Evolutionary conservation across 1,284 basidiomycete genomes (phyloP).

Genomic region (Ganoderma meredithae): DNA sequence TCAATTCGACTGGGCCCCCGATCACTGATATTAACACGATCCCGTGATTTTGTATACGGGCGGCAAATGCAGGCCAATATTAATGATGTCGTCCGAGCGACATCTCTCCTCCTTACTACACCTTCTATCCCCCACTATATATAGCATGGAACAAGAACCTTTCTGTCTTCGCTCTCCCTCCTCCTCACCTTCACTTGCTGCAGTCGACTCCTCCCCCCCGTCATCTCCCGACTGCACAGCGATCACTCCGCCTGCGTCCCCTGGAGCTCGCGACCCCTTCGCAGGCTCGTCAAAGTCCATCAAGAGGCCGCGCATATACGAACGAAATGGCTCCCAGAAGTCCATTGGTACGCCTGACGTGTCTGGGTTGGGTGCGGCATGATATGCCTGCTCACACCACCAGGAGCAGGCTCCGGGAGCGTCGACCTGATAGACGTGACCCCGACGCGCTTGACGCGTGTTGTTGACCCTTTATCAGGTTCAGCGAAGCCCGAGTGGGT

Average conservation of each 20-base stretch:
- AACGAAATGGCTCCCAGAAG: conserved; percentile 17
- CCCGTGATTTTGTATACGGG: too few species aligned
- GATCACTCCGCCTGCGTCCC: conserved; percentile 36
- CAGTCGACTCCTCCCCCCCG: conserved; percentile 30
- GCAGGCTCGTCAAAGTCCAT: conserved; percentile 40
- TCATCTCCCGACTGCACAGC: conserved; percentile 23
- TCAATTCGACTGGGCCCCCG: too few species aligned
- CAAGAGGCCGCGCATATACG: conserved; percentile 36
- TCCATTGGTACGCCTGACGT: conserved; percentile 13
- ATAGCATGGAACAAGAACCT: not conserved
- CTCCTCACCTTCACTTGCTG: conserved; percentile 24
- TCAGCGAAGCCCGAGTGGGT: conserved; percentile 33
- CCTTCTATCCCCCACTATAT: not conserved
- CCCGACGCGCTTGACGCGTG: conserved; percentile 25
- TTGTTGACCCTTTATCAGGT: conserved; percentile 32
- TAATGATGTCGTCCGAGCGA: not conserved
- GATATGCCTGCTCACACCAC: conserved; percentile 16
- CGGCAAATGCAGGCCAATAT: not conserved
- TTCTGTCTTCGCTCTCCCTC: conserved; percentile 18
- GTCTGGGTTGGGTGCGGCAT: not conserved
- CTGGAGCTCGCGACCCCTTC: conserved; percentile 37
- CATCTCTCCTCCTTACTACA: too few species aligned
- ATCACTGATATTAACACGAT: too few species aligned
- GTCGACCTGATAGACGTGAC: conserved; percentile 17
- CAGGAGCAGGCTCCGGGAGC: not conserved